Base-by-base conservation (phyloP, 305 asterid genomes). In the Salvia sclarea region DNA sequence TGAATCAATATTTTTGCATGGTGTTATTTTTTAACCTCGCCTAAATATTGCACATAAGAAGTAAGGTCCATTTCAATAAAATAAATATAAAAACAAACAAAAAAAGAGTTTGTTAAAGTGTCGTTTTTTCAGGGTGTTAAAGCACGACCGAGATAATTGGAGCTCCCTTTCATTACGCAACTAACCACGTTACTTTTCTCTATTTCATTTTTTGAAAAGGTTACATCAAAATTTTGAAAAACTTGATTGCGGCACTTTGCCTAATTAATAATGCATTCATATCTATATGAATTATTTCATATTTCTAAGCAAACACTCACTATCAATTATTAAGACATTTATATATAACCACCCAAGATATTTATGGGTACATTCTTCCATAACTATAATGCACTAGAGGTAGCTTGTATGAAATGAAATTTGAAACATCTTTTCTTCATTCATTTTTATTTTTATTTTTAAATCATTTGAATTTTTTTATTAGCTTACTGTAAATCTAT, bases 101-200 rank as follows among this genome's bases (percentile, higher is more conserved):
- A 2, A 12, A 31, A 45, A 21, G 13, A 6, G 50, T 61, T 8
- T 53, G 61, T 76, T 52, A 64, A 53, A 66, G 67, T 47, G 40
- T 66, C 66, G 11, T 56, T 48, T 35, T 48, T 52, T 13, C 8
- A 20, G 14, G 31, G 64, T 17, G 10, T 25, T n/a, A 53, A 20
- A 22, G 24, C 71, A 52, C 37, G 62, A 35, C 24, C 37, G 11
- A 40, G 11, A 40, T 8, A 52, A 66, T 49, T 38, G 28, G 1
- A 1, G 48, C 13, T 9, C 21, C 13, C 18, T 56, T 53, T 22
- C 71, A 66, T 52, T 7, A 52, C 21, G 61, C 21, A 66, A 50
- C n/a, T 12, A 25, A 48, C n/a, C 18, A 18, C n/a, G 22, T 44
- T 20, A 25, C 18, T 20, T 5, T 43, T 50, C 6, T 65, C 17